phyloP scores from a whole-genome alignment of 495 filamentous ascomycete species.

The Bathelium albidoporum region DNA sequence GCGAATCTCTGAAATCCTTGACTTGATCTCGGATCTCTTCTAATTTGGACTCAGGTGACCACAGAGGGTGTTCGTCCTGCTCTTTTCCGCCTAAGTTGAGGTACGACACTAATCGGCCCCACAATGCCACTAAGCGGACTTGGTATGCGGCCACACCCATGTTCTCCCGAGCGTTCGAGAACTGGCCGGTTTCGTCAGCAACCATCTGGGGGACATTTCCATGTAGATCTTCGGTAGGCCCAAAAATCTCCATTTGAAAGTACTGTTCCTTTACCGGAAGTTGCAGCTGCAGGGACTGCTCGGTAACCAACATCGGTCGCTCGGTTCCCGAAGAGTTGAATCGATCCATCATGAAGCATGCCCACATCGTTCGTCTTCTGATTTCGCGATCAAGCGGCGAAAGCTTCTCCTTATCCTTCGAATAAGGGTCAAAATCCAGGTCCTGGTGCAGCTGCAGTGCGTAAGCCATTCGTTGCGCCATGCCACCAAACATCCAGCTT shows the following conservation, averaged over 20 bases:
- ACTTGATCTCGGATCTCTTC: conserved; percentile 58
- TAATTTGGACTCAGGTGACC: conserved; percentile 72
- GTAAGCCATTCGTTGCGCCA: conserved; percentile 94
- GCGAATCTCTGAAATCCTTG: conserved; percentile 54
- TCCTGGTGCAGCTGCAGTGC: conserved; percentile 90
- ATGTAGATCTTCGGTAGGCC: conserved; percentile 73
- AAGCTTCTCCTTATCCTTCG: conserved; percentile 51
- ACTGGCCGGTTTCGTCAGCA: conserved; percentile 48
- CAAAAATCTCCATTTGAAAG: conserved; percentile 84
- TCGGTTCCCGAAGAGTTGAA: conserved; percentile 96
- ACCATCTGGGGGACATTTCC: conserved; percentile 60
- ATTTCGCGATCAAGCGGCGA: conserved; percentile 92
- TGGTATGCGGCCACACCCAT: conserved; percentile 94
- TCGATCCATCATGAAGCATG: conserved; percentile 92
- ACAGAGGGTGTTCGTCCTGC: conserved; percentile 55
- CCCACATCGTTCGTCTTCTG: conserved; percentile 90
- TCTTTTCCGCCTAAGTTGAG: conserved; percentile 86
- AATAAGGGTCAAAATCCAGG: conserved; percentile 66
- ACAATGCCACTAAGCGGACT: conserved; percentile 74
- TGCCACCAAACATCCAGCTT: conserved; percentile 90
- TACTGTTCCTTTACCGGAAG: conserved; percentile 83
- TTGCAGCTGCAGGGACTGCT: conserved; percentile 79
- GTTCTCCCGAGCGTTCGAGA: conserved; percentile 64
- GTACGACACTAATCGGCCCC: conserved; percentile 83
- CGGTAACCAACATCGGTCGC: conserved; percentile 81